Conservation (phyloP, 1,284 basidiomycete species). For the Trichosporon inkin region DNA sequence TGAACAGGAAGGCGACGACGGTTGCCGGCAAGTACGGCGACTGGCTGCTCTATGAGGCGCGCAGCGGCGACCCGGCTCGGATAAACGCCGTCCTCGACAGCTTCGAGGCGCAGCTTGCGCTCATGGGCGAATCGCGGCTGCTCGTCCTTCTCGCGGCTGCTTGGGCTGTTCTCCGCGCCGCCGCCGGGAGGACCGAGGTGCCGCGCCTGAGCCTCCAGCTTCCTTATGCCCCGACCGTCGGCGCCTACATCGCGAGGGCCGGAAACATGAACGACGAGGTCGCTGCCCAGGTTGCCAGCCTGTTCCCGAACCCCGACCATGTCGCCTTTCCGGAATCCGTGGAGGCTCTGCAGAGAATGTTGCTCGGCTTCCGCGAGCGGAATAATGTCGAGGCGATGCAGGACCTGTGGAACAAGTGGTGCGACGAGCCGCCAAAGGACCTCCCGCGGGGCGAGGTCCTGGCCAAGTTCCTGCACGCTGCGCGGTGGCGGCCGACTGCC, state of each 20-base stretch:
- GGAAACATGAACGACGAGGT: not conserved
- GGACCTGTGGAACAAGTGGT: constrained; percentile 3
- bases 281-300: not conserved
- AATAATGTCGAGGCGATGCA: not conserved
- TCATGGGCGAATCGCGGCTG: constrained; percentile 3
- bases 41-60: constrained; percentile 16
- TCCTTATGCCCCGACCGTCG: constrained; percentile 1
- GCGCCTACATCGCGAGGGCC: not conserved
- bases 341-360: not conserved
- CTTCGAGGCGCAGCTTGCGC: constrained; percentile 16
- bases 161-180: constrained; percentile 17
- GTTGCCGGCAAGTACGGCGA: constrained; percentile 13
- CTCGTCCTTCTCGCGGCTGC: constrained; percentile 12
- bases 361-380: constrained; percentile 1
- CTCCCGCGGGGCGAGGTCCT: constrained; percentile 1
- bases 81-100: constrained; percentile 4
- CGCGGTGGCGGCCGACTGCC: not conserved
- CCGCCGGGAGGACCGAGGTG: constrained; percentile 3
- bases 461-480: constrained; percentile 6
- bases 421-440: not conserved
- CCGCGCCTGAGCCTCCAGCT: constrained; percentile 2
- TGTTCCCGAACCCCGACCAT: not conserved
- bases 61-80: not conserved
- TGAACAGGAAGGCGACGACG: not conserved
- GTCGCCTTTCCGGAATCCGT: not conserved